Base-by-base conservation (phyloP, 768 basidiomycete species). In the Mycena floridula region DNA sequence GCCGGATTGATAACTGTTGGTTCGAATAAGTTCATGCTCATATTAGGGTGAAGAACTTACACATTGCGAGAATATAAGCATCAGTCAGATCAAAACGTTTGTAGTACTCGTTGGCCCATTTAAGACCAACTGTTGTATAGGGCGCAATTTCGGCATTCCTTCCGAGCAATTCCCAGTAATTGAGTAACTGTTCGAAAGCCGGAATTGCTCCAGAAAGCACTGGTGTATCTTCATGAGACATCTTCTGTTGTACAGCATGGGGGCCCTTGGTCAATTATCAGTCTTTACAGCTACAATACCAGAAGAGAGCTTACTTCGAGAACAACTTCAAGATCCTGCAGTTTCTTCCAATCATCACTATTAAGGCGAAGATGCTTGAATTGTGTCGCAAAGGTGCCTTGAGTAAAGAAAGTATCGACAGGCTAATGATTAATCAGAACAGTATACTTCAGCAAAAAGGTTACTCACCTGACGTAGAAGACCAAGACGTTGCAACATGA, bases 201-300 rank as follows among this genome's bases (percentile, higher is more conserved):
- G 56, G 56, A 35, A 57, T 52, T 22, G 48, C 54, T 37, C 49
- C 45, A 8, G 55, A 42, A 12, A 57, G 47, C 21, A 57, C 37
- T 16, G 54, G 55, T 16, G 43, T 55, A 21, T 44, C 51, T 41
- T 57, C 50, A 3, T 39, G 18, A 24, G 51, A 47, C 50, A 55
- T 51, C 7, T 44, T 30, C 11, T 53, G 49, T 45, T 54, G 54
- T 12, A 50, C 47, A 20, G 22, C 28, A 41, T 55, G 54, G 32
- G 22, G 25, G 16, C n/a, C n/a, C n/a, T n/a, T n/a, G n/a, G n/a
- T n/a, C n/a, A n/a, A n/a, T n/a, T n/a, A n/a, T n/a, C n/a, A n/a
- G n/a, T n/a, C n/a, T n/a, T n/a, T n/a, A n/a, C n/a, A n/a, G n/a
- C n/a, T n/a, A n/a, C n/a, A n/a, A n/a, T n/a, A n/a, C n/a, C n/a